phyloP scores from a whole-genome alignment of 768 basidiomycete species.

The Heimioporus sp. region DNA sequence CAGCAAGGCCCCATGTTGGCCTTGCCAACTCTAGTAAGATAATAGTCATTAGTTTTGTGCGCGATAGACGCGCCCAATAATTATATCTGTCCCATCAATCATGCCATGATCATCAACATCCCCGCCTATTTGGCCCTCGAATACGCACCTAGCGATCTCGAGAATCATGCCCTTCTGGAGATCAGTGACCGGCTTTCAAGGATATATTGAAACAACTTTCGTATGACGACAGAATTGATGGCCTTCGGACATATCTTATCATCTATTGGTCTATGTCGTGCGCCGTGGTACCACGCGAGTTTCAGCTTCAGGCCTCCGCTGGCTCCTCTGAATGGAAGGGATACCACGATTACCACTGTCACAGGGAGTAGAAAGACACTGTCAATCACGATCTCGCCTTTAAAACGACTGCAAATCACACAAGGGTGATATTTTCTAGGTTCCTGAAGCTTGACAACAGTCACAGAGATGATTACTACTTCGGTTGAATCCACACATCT shows the following conservation, averaged over 20 bases:
- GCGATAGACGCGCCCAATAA: too few species aligned
- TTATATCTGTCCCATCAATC: too few species aligned
- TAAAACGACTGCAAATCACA: too few species aligned
- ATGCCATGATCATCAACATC: too few species aligned
- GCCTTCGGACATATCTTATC: neutral
- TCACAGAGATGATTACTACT: constrained; percentile 33
- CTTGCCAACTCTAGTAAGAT: too few species aligned
- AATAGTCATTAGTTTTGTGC: too few species aligned
- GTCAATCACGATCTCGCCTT: constrained; percentile 1
- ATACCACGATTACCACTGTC: neutral
- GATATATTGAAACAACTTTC: neutral
- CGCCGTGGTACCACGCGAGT: neutral
- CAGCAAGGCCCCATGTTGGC: too few species aligned
- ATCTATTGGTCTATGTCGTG: neutral
- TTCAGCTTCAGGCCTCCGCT: neutral
- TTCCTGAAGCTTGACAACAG: constrained; percentile 33
- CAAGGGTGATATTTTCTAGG: too few species aligned
- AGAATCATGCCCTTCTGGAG: neutral
- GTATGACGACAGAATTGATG: neutral
- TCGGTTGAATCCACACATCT: constrained; percentile 15
- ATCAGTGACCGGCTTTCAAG: neutral
- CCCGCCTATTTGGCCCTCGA: too few species aligned
- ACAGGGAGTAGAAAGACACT: neutral
- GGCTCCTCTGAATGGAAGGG: neutral
- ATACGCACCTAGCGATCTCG: neutral